Base-by-base conservation (phyloP, 1,284 basidiomycete genomes). In the Ustilago xerochloae region DNA sequence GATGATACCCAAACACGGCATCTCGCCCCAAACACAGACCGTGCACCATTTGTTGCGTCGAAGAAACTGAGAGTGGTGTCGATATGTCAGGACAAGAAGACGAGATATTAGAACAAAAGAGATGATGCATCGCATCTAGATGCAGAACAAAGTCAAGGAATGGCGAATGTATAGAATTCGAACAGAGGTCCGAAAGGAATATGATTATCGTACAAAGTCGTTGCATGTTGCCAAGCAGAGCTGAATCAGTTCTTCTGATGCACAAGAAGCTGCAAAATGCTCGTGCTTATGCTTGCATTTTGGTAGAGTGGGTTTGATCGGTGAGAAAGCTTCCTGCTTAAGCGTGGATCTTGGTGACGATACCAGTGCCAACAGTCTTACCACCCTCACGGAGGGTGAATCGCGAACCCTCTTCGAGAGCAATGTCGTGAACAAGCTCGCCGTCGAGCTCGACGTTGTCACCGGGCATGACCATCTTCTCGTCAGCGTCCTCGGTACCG, bases 331-430 rank as follows among this genome's bases (percentile, higher is more conserved):
- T 26, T 10, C 5, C 12, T 57, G 22, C 43, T 55, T 75, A 80
- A n/a, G 58, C 70, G 26, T 75, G 62, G 61, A 82, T 78, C 73
- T 80, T 60, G 69, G 81, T 81, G 38, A 83, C 80, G 61, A 83
- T 80, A 54, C 82, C 82, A 10, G 82, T 83, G 39, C 81, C 82
- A 61, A 83, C 81, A 36, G 96, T 98, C 87, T 91, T 94, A 82
- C 94, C 93, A 81, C 94, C 95, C 86, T 99, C 97, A 82, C 97
- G 92, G 65, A 99, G 90, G 24, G 97, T 99, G 88, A 99, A 99
- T 87, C 95, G 91, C 78, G 92, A 92, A 66, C 96, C 95, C 76
- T 90, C 88, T 87, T 99, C 96, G 61, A 94, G 89, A 41, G 94
- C 94, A 73, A 97, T 90, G 85, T 97, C 93, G 84, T 92, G 90